Evolutionary conservation across 139 green algal genomes (phyloP), one percentile per base, ranked within the genome.

Genomic region (Spirogloea muscicola): DNA sequence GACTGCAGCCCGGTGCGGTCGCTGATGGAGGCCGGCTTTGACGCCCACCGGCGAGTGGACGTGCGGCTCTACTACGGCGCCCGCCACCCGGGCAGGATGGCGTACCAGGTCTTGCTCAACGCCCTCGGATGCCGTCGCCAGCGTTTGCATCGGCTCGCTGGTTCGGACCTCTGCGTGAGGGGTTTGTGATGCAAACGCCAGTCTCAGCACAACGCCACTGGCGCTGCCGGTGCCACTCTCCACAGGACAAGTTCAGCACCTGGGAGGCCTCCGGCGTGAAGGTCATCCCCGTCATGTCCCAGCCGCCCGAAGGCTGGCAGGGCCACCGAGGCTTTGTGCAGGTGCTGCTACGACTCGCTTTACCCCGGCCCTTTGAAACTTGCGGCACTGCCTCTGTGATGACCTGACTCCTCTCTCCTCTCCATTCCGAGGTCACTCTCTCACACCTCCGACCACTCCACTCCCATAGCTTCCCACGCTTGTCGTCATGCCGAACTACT

Each of bases 41-140:
- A 73, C 13, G 65, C 72, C 27, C 10, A 51, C 13, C 33, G 60
- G 6, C 60, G 77, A 18, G 49, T 43, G 5, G 74, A 82, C n/a
- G 77, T 83, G 37, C 52, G 73, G 7, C 72, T 83, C 1, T 83
- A 83, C 60, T 83, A 84, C 29, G 76, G 76, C 33, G 74, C 77
- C 3, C 7, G 18, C 21, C 39, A 38, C 27, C 10, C 21, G 9
- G 43, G 13, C 40, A n/a, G 27, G 16, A 82, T 83, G 76, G 74
- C 76, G 0, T 83, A 80, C 68, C 33, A 79, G 74, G 74, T 82
- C 49, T 29, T 27, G 27, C 49, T 16, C 16, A 37, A 6, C 0
- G 4, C 16, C 5, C 49, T 36, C 49, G 7, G 27, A 25, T 10
- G 25, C 49, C 49, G 2, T 29, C 16, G 3, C 18, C 49, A 27